phyloP scores from a whole-genome alignment of 768 basidiomycete species.

The Lyophyllum atratum region DNA sequence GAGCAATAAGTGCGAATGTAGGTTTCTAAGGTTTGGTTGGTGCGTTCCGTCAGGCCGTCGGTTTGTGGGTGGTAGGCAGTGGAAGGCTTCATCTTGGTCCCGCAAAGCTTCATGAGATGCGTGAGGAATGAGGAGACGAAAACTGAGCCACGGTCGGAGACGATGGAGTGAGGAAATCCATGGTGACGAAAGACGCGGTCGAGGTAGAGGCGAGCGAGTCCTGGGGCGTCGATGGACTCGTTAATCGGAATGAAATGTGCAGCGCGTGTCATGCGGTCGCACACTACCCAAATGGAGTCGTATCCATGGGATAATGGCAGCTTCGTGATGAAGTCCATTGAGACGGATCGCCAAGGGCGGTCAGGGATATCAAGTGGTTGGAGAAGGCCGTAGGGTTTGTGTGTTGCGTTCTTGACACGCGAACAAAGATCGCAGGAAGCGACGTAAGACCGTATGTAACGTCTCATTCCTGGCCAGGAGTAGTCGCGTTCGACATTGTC shows the following conservation, averaged over 20 bases:
- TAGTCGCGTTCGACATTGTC: constrained; percentile 35
- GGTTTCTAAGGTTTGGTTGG: constrained; percentile 24
- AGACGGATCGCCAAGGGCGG: constrained; percentile 36
- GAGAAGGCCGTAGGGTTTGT: no score
- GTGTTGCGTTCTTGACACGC: no score
- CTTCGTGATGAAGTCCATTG: constrained; percentile 44
- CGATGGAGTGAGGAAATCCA: constrained; percentile 32
- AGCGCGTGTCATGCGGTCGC: constrained; percentile 40
- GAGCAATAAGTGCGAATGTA: constrained; percentile 36
- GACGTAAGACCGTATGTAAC: constrained; percentile 24
- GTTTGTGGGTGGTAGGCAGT: no score
- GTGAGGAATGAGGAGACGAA: no score
- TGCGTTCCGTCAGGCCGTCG: no score
- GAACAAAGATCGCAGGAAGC: constrained; percentile 35
- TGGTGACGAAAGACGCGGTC: constrained; percentile 35
- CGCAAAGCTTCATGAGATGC: no score
- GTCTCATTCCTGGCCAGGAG: constrained; percentile 38
- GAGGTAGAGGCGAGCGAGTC: constrained; percentile 36
- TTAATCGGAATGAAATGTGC: constrained; percentile 42
- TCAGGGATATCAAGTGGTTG: no score
- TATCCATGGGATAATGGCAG: constrained; percentile 39
- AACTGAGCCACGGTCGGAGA: constrained; percentile 33
- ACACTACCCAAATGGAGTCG: constrained; percentile 37
- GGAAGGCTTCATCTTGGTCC: no score
- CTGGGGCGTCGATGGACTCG: constrained; percentile 26